Evolutionary conservation across 2,329 filamentous ascomycete genomes (phyloP), one percentile per base, ranked within the genome.

Genomic region (Onygenales sp.): DNA sequence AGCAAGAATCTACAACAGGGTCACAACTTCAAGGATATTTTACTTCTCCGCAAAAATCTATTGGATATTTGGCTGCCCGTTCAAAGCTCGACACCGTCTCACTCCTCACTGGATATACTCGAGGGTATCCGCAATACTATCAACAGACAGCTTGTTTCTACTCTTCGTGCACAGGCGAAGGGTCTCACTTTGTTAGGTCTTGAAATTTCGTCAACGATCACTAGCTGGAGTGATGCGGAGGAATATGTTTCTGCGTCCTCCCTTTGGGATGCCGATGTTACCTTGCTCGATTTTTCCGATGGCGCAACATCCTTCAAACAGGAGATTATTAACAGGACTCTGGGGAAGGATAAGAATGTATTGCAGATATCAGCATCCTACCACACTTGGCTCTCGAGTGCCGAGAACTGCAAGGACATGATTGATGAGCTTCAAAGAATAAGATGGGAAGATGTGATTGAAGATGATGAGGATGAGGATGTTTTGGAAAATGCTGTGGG

Each of bases 21-120:
- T 66, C 68, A 74, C 4, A 83, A 89, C 53, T 85, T 92, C 63
- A 81, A 83, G 58, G 76, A 79, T 11, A 80, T 93, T 34, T 79
- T 88, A 36, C 77, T 83, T 34, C 70, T 94, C 51, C 81, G 89
- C 45, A 86, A 83, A 47, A 79, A 79, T 40, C 77, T 90, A 6
- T 70, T 94, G 46, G 82, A 86, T 60, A 79, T 86, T 9, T 93
- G 89, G 86, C 84, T 94, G 52, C 76, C 82, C 17, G 82, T 59
- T 75, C 79, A 61, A 84, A 85, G 37, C 77, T 91, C 63, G 78
- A 91, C 65, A 2, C 63, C 65, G 2, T 66, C 65, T 1, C 70
- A 70, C 59, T 65, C 60, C 37, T 79, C 84, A 1, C 78, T 80
- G 4, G 76, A 82, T 46, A 80, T 93, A 61, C 78, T 91, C 8